Percentiles rank a stretch among this genome's conserved stretches.
Conservation (phyloP, 129 eudicot species). For the Flaveria linearis region DNA sequence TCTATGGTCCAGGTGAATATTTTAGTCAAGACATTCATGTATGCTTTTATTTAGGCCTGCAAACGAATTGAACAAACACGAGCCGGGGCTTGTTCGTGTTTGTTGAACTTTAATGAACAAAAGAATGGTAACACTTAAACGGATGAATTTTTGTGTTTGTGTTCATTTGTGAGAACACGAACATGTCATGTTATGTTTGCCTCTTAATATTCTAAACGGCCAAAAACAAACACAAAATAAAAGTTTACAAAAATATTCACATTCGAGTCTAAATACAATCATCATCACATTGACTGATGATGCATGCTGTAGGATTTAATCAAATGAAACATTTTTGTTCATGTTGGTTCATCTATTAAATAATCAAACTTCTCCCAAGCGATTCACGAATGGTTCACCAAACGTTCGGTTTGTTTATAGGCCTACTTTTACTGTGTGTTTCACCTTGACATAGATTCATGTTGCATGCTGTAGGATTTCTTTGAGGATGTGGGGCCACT, state of each 20-base stretch:
- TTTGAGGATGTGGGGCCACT: slow-evolving; percentile 96
- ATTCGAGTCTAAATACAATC: background rate
- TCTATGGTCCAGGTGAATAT: slow-evolving; percentile 85
- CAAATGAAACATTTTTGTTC: background rate
- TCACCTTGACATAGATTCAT: slow-evolving; percentile 5
- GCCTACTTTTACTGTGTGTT: background rate
- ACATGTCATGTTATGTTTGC: background rate
- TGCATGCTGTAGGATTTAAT: background rate
- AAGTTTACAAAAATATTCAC: background rate
- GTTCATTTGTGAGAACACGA: background rate
- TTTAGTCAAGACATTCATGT: background rate
- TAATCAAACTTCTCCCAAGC: background rate
- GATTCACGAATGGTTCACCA: background rate
- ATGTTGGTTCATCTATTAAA: background rate
- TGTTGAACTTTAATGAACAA: background rate
- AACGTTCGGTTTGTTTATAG: background rate
- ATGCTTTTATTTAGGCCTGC: slow-evolving; percentile 1
- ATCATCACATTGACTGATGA: background rate
- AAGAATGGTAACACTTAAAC: background rate
- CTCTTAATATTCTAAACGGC: background rate
- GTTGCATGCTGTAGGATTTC: slow-evolving; percentile 61
- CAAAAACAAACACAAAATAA: background rate
- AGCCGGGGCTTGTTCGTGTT: background rate
- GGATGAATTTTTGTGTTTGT: background rate
- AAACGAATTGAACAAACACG: background rate